Conservation (phyloP, 257 asterid species). For the Prunella vulgaris region DNA sequence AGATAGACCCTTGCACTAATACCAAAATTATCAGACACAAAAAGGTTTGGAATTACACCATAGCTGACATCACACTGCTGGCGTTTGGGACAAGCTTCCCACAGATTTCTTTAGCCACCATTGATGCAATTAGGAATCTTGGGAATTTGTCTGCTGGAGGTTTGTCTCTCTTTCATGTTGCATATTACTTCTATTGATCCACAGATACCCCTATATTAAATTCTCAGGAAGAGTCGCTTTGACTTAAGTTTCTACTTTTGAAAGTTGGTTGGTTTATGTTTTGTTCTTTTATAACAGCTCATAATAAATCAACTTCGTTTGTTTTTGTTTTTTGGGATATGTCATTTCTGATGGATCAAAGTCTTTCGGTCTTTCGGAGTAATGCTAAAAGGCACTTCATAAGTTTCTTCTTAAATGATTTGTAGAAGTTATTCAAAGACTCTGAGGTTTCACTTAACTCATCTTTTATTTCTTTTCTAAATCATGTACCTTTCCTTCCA, state of each 20-base stretch:
- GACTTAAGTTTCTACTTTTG: background rate
- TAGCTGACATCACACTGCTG: conserved; percentile 83
- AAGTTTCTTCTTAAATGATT: background rate
- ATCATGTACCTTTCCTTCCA: background rate
- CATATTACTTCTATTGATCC: background rate
- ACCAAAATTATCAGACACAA: conserved; percentile 37
- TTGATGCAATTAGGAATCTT: conserved; percentile 81
- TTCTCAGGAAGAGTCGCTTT: background rate
- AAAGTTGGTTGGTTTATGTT: background rate
- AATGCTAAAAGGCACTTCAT: background rate
- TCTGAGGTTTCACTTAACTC: background rate
- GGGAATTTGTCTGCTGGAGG: conserved; percentile 90
- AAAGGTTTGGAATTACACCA: conserved; percentile 86
- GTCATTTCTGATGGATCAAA: background rate
- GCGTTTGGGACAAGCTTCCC: conserved; percentile 99
- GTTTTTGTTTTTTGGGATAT: background rate
- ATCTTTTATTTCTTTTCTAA: background rate
- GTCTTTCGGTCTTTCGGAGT: background rate
- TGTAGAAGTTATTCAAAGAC: background rate
- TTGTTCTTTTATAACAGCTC: background rate
- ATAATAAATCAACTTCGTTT: background rate
- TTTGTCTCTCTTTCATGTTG: conserved; percentile 22
- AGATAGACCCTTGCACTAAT: conserved; percentile 58
- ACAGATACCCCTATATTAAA: background rate
- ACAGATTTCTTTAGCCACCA: conserved; percentile 90